Evolutionary conservation across 176 grass and related monocot genomes (phyloP).

Genomic region (Areca catechu): DNA sequence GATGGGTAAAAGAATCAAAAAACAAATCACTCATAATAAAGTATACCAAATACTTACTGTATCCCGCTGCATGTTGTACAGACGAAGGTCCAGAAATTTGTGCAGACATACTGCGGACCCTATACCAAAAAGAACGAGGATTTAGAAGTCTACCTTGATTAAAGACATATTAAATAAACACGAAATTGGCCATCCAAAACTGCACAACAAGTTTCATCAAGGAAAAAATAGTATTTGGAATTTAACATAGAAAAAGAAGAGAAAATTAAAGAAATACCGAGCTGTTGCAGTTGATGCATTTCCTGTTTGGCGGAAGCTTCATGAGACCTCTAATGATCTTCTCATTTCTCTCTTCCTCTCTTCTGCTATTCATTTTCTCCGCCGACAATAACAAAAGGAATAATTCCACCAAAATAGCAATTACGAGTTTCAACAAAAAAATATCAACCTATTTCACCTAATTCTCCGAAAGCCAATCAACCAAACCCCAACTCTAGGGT

Average conservation of each 20-base stretch:
- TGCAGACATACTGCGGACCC: slow-evolving; percentile 94
- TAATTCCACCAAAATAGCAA: not conserved
- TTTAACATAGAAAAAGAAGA: too few relatives aligned
- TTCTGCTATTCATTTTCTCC: slow-evolving; percentile 70
- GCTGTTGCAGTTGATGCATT: slow-evolving; percentile 96
- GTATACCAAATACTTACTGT: slow-evolving; percentile 50
- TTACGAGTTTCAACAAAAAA: too few relatives aligned
- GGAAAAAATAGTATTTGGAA: too few relatives aligned
- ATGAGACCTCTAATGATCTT: slow-evolving; percentile 97
- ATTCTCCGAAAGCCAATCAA: too few relatives aligned
- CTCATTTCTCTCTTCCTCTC: slow-evolving; percentile 91
- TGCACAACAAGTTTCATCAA: too few relatives aligned
- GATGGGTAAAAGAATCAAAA: too few relatives aligned
- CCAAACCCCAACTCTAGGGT: too few relatives aligned
- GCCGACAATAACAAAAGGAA: not conserved
- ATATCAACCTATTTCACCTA: too few relatives aligned
- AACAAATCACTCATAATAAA: too few relatives aligned
- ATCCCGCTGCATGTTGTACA: slow-evolving; percentile 84
- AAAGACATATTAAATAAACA: too few relatives aligned
- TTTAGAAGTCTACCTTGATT: too few relatives aligned
- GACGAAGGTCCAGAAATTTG: slow-evolving; percentile 91
- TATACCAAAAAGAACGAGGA: slow-evolving; percentile 14
- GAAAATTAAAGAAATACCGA: slow-evolving; percentile 31
- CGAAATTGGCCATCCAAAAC: too few relatives aligned
- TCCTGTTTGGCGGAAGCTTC: slow-evolving; percentile 95